Conservation (phyloP, 2,329 filamentous ascomycete genomes). For the Calonectria hongkongensis region DNA sequence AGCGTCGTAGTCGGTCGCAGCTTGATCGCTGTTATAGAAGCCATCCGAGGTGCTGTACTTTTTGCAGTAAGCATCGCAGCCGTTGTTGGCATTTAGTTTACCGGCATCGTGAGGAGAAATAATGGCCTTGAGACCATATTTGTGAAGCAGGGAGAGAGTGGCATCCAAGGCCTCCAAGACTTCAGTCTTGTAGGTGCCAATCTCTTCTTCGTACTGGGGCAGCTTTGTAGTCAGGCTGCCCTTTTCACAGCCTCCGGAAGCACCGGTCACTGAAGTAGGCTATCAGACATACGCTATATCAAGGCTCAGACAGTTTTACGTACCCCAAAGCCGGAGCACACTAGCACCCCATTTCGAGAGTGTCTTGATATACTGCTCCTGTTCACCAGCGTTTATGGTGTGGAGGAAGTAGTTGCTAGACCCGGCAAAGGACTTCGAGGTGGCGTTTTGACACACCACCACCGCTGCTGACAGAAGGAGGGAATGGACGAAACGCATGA, state of each 20-base stretch:
- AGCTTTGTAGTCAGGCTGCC: conserved; percentile 10
- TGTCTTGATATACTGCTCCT: conserved; percentile 13
- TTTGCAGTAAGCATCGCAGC: conserved; percentile 19
- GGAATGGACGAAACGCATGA: neutral
- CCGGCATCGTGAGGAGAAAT: conserved; percentile 10
- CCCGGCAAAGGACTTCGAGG: conserved; percentile 3
- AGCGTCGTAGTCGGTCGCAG: conserved; percentile 9
- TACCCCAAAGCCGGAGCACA: conserved; percentile 11
- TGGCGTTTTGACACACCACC: neutral
- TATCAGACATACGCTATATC: neutral
- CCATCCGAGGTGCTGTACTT: conserved; percentile 12
- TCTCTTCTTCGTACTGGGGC: conserved; percentile 12
- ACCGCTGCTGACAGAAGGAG: neutral
- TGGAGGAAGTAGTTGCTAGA: conserved; percentile 11
- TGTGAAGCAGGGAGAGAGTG: neutral
- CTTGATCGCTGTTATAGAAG: conserved; percentile 12
- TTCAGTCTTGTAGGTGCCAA: conserved; percentile 3
- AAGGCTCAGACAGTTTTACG: neutral
- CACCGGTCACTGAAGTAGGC: conserved; percentile 3
- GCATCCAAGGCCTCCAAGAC: conserved; percentile 9
- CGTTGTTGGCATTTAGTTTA: conserved; percentile 10
- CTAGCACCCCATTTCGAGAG: conserved; percentile 10
- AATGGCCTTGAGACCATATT: conserved; percentile 10
- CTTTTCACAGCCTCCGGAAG: conserved; percentile 16
- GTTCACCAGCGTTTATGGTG: neutral